Conservation (phyloP, 495 filamentous ascomycete genomes). For the Aspergillus steynii region DNA sequence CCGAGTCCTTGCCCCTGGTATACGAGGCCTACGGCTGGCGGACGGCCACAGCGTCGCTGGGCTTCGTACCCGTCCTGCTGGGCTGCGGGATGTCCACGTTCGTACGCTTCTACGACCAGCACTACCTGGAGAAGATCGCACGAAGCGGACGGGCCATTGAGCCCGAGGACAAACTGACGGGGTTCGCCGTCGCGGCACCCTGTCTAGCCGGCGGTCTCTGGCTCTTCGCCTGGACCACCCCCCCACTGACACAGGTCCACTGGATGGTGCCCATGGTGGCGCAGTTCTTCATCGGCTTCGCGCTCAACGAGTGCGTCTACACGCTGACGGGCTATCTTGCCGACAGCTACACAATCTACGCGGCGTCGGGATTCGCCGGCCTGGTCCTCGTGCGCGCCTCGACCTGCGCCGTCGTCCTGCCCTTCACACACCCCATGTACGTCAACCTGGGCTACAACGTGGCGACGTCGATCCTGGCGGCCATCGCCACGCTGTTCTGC, state of each 20-base stretch:
- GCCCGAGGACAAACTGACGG: slow-evolving; percentile 46
- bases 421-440: slow-evolving; percentile 44
- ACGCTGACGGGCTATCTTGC: slow-evolving; percentile 47
- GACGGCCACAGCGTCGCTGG: slow-evolving; percentile 28
- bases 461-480: slow-evolving; percentile 38
- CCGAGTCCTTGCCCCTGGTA: slow-evolving; percentile 38
- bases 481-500: slow-evolving; percentile 43
- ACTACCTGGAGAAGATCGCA: slow-evolving; percentile 15
- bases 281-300: slow-evolving; percentile 42
- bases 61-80: slow-evolving; percentile 39
- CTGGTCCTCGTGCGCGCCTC: slow-evolving; percentile 38
- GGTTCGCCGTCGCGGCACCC: slow-evolving; percentile 43
- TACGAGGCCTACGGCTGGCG: slow-evolving; percentile 38
- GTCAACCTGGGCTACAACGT: slow-evolving; percentile 36
- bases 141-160: slow-evolving; percentile 13
- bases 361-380: slow-evolving; percentile 43
- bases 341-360: slow-evolving; percentile 46
- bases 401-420: slow-evolving; percentile 39
- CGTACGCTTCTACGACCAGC: slow-evolving; percentile 35
- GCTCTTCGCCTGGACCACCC: slow-evolving; percentile 49
- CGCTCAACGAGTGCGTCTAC: slow-evolving; percentile 44
- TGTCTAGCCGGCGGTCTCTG: slow-evolving; percentile 36
- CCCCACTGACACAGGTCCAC: slow-evolving; percentile 26
- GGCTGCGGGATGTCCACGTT: slow-evolving; percentile 33
- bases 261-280: slow-evolving; percentile 41